A percentile compares a stretch with the other conserved stretches of the same genome.
Evolutionary conservation across 2,329 filamentous ascomycete species (phyloP).

Genomic region (Stachybotrys elegans): DNA sequence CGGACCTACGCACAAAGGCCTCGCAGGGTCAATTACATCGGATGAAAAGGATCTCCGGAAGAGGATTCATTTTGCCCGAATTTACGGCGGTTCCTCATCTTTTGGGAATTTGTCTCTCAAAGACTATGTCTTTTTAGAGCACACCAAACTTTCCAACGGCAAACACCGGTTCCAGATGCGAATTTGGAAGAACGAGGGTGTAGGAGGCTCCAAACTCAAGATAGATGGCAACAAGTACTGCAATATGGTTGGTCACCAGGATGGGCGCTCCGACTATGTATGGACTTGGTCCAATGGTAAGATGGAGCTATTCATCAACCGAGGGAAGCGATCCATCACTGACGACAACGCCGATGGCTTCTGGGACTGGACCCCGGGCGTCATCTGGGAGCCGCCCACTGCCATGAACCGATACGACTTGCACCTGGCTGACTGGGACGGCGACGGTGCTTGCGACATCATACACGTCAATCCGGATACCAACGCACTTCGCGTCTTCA

Average conservation of each 20-base stretch:
- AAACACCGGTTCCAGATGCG: conserved; percentile 5
- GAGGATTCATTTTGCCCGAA: not conserved
- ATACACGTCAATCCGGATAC: conserved; percentile 21
- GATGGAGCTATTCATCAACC: conserved; percentile 1
- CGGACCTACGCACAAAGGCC: not conserved
- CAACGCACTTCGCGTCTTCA: conserved; percentile 17
- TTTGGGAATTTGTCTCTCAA: conserved; percentile 5
- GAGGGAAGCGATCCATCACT: not conserved
- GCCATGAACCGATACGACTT: conserved; percentile 14
- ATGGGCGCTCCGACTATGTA: conserved; percentile 10
- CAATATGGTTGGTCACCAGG: conserved; percentile 12
- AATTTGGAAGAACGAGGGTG: conserved; percentile 7
- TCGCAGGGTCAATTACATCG: not conserved
- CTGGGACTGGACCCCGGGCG: not conserved
- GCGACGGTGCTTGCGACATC: conserved; percentile 29
- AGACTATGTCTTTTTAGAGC: conserved; percentile 11
- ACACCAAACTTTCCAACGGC: not conserved
- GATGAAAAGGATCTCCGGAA: conserved; percentile 5
- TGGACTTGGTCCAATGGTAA: conserved; percentile 8
- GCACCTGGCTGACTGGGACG: conserved; percentile 31
- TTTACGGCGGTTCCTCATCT: not conserved
- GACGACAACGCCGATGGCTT: not conserved
- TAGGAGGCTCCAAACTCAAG: conserved; percentile 6
- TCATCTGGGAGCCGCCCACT: not conserved
- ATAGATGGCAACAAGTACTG: conserved; percentile 13